Evolutionary conservation across 805 yeast genomes (phyloP).

Genomic region (Metschnikowia vanudenii): DNA sequence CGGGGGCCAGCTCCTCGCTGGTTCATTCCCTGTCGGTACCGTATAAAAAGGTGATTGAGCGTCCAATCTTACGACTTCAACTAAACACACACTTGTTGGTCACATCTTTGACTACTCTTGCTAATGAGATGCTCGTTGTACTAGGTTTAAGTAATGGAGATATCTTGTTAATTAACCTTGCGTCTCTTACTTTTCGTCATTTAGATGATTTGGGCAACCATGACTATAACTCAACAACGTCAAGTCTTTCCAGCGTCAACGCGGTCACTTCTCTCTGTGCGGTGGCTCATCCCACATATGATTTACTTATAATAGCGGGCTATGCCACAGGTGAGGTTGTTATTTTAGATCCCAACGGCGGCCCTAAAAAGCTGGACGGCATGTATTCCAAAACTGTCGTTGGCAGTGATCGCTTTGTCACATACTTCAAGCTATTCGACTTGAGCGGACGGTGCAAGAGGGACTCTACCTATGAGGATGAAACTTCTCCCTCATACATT

Average conservation of each 20-base stretch:
- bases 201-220: conserved; percentile 44
- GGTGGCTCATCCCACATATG: conserved; percentile 34
- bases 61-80: conserved; percentile 45
- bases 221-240: conserved; percentile 9
- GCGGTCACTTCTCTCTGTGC: conserved; percentile 23
- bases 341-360: conserved; percentile 17
- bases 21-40: conserved; percentile 12
- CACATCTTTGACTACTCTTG: conserved; percentile 38
- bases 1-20: conserved; percentile 14
- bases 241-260: conserved; percentile 25
- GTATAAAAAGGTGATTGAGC: conserved; percentile 39
- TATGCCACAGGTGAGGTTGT: conserved; percentile 19
- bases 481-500: conserved; percentile 10
- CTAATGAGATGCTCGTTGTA: conserved; percentile 46
- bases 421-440: conserved; percentile 38
- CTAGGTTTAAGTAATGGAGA: conserved; percentile 71
- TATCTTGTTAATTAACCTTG: conserved; percentile 57
- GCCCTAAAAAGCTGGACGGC: conserved; percentile 4
- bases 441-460: conserved; percentile 28
- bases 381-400: conserved; percentile 20
- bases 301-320: conserved; percentile 46
- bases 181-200: conserved; percentile 42
- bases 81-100: conserved; percentile 36
- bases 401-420: conserved; percentile 31
- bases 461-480: neutral